Evolutionary conservation across 129 eudicot species (phyloP), one percentile per base, ranked within the genome.

Genomic region (Centella asiatica): DNA sequence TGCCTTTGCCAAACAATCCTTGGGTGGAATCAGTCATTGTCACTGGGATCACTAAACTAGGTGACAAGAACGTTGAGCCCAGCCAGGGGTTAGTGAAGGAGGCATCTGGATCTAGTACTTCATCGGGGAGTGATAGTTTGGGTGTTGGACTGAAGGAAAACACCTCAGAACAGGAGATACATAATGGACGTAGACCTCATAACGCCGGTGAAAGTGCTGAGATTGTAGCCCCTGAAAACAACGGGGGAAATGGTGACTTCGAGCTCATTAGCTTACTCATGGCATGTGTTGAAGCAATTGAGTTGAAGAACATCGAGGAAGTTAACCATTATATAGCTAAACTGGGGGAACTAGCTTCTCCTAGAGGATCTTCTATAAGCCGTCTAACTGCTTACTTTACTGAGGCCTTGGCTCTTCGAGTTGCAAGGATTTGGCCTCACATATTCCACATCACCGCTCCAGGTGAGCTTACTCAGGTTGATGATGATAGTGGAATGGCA

Each of bases 291-390:
- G 92, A 88, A 46, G 86, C 95, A 28, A 82, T 93, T 18, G 68
- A 77, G 18, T 69, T 70, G 39, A 93, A 83, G 78, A 87, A 87
- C 74, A 77, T 87, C 48, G 72, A 75, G 26, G 83, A 69, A 6
- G 53, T 85, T 45, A 74, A 75, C 66, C 90, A 82, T 53, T 82
- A 63, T 56, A 64, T 87, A 6, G 78, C 85, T 14, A 82, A 77
- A 39, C 75, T 93, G 24, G 99, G 99, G 36, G 95, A 93, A 48
- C 82, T 78, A 37, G 95, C 99, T 57, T 93, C 99, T 33, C 99
- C 99, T 5, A 79, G 80, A 55, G 71, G 86, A 29, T 80, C 99
- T 47, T 48, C 95, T 8, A 63, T 87, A 11, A 64, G 76, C 57
- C 84, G 99, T 0, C 85, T 93, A 0, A 65, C 84, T 0, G 85